phyloP scores from a whole-genome alignment of 495 filamentous ascomycete species.

The Penicillium odoratum region DNA sequence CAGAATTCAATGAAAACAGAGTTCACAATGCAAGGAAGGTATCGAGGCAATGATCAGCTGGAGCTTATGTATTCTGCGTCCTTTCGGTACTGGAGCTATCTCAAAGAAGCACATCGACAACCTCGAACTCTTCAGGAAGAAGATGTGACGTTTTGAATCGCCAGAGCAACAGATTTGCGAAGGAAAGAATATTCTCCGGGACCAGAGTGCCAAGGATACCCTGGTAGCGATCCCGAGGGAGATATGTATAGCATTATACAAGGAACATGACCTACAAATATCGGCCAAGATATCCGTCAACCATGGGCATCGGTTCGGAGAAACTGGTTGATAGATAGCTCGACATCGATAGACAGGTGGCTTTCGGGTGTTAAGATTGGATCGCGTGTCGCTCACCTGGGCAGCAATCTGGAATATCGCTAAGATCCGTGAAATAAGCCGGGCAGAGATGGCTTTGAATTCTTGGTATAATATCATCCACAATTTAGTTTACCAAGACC shows the following conservation, averaged over 20 bases:
- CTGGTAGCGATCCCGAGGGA: slow-evolving; percentile 52
- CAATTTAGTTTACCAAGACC: not conserved
- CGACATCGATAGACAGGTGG: slow-evolving; percentile 49
- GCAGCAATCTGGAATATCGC: slow-evolving; percentile 39
- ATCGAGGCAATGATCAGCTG: slow-evolving; percentile 55
- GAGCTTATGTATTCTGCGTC: slow-evolving; percentile 55
- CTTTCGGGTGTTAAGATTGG: slow-evolving; percentile 52
- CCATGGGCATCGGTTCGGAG: slow-evolving; percentile 51
- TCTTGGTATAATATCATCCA: slow-evolving; percentile 54
- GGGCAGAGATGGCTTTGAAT: slow-evolving; percentile 57
- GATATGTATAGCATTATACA: slow-evolving; percentile 61
- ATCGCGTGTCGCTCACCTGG: slow-evolving; percentile 44
- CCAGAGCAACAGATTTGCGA: slow-evolving; percentile 57
- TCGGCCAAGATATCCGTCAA: slow-evolving; percentile 57
- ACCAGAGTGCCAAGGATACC: slow-evolving; percentile 57
- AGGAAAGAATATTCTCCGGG: slow-evolving; percentile 60
- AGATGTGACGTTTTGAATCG: slow-evolving; percentile 63
- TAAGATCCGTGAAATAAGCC: slow-evolving; percentile 47
- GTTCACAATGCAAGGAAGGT: slow-evolving; percentile 59
- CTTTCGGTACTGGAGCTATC: slow-evolving; percentile 57
- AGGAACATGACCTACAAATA: slow-evolving; percentile 37
- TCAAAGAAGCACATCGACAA: slow-evolving; percentile 60
- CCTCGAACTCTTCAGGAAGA: slow-evolving; percentile 59
- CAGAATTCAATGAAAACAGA: slow-evolving; percentile 59
- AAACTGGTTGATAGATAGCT: slow-evolving; percentile 47